These are phyloP conservation scores for Trichoderma gamsii DNA, from an alignment of 495 filamentous ascomycete species.

Conservation along the genomic window DNA sequence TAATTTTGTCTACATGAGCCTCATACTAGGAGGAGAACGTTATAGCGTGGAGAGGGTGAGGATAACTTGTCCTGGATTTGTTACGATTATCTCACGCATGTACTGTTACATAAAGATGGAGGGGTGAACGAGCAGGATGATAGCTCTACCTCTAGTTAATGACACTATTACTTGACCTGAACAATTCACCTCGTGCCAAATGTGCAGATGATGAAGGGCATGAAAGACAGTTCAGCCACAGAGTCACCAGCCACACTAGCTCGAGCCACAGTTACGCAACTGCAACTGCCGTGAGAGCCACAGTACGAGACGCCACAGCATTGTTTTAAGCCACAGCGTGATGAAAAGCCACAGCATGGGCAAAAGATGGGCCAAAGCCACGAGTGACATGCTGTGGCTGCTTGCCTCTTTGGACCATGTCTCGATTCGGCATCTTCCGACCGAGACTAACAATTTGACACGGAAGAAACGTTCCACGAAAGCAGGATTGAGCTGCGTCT, in stretches of 20 bases:
- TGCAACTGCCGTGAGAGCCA: not conserved
- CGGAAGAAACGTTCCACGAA: no score
- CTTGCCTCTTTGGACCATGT: no score
- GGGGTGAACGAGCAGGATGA: not conserved
- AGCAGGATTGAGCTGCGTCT: no score
- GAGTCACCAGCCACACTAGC: not conserved
- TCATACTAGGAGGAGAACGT: not conserved
- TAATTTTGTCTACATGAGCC: not conserved
- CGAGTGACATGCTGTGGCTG: not conserved
- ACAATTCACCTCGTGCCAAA: not conserved
- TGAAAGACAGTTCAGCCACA: not conserved
- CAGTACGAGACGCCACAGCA: not conserved
- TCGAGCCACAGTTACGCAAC: not conserved
- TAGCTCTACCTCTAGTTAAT: not conserved
- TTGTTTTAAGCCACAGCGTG: not conserved
- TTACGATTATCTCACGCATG: not conserved
- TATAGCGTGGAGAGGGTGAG: not conserved
- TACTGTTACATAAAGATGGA: not conserved
- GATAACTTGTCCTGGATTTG: not conserved
- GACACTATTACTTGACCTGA: not conserved
- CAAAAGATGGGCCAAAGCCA: no score
- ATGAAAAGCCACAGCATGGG: not conserved
- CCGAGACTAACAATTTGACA: no score
- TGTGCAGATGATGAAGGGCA: not conserved
- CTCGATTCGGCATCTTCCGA: no score